Percentiles rank a stretch among this genome's conserved stretches.
phyloP scores from a whole-genome alignment of 768 basidiomycete genomes.

The Daedaleopsis sinensis region DNA sequence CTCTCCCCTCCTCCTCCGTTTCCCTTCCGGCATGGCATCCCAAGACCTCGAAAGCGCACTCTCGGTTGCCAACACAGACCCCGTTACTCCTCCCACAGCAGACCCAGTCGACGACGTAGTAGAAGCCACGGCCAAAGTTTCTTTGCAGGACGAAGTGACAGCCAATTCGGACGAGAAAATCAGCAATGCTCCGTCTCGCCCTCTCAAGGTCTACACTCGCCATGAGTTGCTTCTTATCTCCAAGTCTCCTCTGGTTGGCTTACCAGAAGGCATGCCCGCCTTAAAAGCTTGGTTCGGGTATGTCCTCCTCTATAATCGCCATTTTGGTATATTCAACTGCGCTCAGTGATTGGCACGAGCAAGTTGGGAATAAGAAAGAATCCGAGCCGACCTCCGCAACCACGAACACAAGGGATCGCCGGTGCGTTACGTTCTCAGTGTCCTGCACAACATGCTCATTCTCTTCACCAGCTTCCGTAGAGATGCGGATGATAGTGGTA shows the following conservation, averaged over 20 bases:
- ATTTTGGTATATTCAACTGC: slow-evolving; percentile 6
- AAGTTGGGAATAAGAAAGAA: slow-evolving; percentile 68
- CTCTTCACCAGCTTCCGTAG: slow-evolving; percentile 63
- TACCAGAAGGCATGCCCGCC: slow-evolving; percentile 76
- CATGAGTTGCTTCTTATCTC: slow-evolving; percentile 67
- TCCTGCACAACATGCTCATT: slow-evolving; percentile 11
- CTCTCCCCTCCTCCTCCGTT: neutral
- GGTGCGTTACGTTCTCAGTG: slow-evolving; percentile 41
- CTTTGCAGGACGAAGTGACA: slow-evolving; percentile 34
- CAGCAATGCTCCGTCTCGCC: slow-evolving; percentile 37
- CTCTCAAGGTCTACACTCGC: slow-evolving; percentile 70
- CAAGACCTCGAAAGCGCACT: slow-evolving; percentile 10
- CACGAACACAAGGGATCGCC: slow-evolving; percentile 63
- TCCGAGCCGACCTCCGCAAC: slow-evolving; percentile 52
- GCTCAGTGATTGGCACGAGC: slow-evolving; percentile 59
- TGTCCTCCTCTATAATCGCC: slow-evolving; percentile 29
- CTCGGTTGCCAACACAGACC: slow-evolving; percentile 1
- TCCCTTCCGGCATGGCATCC: slow-evolving; percentile 15
- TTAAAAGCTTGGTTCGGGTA: slow-evolving; percentile 92
- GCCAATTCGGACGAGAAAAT: slow-evolving; percentile 34
- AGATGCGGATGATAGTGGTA: slow-evolving; percentile 77
- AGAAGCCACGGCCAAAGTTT: slow-evolving; percentile 36
- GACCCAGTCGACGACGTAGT: slow-evolving; percentile 32
- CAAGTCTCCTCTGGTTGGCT: slow-evolving; percentile 74
- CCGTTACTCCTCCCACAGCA: neutral